Evolutionary conservation across 306 rosid genomes (phyloP).

Genomic region (Quercus berberidifolia): DNA sequence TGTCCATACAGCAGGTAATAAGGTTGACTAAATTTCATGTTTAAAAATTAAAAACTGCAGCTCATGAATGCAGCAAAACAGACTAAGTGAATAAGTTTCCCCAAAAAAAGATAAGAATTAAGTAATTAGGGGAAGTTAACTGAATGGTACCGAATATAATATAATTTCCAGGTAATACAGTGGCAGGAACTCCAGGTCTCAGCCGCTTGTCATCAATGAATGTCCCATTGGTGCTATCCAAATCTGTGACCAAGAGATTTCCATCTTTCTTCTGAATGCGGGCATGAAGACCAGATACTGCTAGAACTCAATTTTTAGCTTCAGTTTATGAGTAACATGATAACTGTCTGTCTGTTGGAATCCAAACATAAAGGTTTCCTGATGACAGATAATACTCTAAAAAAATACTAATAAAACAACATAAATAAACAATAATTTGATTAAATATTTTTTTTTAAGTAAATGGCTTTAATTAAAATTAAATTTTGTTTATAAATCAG

Average conservation of each 20-base stretch:
- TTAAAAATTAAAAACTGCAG: neutral
- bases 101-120: neutral
- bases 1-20: neutral
- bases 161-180: slow-evolving; percentile 53
- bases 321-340: neutral
- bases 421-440: neutral
- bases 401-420: too few species aligned
- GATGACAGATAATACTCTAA: too few species aligned
- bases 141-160: slow-evolving; percentile 67
- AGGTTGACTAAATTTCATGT: neutral
- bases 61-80: neutral
- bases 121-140: slow-evolving; percentile 6
- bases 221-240: slow-evolving; percentile 95
- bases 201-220: slow-evolving; percentile 67
- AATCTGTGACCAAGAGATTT: slow-evolving; percentile 69
- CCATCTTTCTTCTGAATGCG: slow-evolving; percentile 64
- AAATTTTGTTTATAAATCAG: neutral
- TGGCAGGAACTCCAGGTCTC: slow-evolving; percentile 62
- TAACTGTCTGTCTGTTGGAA: neutral
- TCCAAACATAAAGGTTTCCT: neutral
- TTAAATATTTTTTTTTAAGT: neutral
- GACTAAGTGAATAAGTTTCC: neutral
- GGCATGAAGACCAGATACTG: slow-evolving; percentile 80
- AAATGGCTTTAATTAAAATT: neutral
- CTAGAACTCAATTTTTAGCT: neutral